Conservation (phyloP, 768 basidiomycete genomes). For the Serpula lacrymans region DNA sequence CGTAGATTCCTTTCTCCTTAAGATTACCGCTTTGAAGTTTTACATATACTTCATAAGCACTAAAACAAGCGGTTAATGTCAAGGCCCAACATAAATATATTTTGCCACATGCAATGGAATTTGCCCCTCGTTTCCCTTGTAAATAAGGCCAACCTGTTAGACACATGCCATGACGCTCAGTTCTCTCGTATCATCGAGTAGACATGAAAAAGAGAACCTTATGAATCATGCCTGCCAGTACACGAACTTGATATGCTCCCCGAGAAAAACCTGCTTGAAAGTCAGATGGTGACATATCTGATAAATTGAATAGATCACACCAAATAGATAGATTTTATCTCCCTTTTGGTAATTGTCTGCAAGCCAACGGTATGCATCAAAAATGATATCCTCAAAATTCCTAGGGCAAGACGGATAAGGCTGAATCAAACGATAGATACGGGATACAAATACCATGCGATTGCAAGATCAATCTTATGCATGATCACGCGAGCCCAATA, state of each 20-base stretch:
- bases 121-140: slow-evolving; percentile 30
- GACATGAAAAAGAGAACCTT: slow-evolving; percentile 1
- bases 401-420: too few relatives aligned
- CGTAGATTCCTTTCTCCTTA: too few relatives aligned
- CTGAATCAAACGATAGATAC: too few relatives aligned
- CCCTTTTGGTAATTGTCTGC: slow-evolving; percentile 14
- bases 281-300: not conserved
- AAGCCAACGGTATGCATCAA: slow-evolving; percentile 19
- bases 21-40: slow-evolving; percentile 15
- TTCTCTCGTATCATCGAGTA: not conserved
- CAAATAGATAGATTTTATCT: slow-evolving; percentile 19
- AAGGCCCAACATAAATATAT: not conserved
- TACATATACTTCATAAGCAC: slow-evolving; percentile 39
- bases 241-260: slow-evolving; percentile 17
- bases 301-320: slow-evolving; percentile 1
- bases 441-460: slow-evolving; percentile 10
- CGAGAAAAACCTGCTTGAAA: not conserved
- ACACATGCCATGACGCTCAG: not conserved
- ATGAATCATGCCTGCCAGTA: slow-evolving; percentile 17
- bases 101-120: slow-evolving; percentile 40
- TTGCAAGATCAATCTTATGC: slow-evolving; percentile 15
- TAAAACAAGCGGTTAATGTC: slow-evolving; percentile 10
- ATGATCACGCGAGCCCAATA: slow-evolving; percentile 14
- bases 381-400: slow-evolving; percentile 9
- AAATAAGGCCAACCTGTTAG: slow-evolving; percentile 36